Base-by-base conservation (phyloP, 2,329 filamentous ascomycete genomes). In the Elsinoe australis region DNA sequence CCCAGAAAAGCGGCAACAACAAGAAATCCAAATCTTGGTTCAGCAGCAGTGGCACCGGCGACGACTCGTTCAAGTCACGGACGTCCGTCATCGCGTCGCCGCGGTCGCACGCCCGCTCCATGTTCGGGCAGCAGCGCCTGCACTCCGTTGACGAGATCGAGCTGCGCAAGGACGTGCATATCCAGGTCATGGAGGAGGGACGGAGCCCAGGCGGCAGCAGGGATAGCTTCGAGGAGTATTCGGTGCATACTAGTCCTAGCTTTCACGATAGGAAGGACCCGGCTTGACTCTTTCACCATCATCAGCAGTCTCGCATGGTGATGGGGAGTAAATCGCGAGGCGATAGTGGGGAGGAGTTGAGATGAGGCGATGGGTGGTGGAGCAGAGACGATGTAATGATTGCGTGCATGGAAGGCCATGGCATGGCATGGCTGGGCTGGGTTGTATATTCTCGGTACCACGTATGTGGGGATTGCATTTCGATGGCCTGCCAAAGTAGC, bases 191-290 rank as follows among this genome's bases (percentile, higher is more conserved):
- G 24, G 45, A 48, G 24, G 45, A 48, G 32, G 45, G 45, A 77
- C 79, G 0, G 63, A 68, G 2, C 34, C 41, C 33, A 29, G 44
- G 34, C 26, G 42, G 5, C 31, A 24, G 38, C 10, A 36, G 33
- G 33, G 14, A 21, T 36, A 36, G 33, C 19, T 36, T 36, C 18
- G 33, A 36, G 5, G n/a, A 19, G 33, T n/a, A 10, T 3, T 15
- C n/a, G 12, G 5, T 17, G 33, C n/a, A 17, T n/a, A 17, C n/a
- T 15, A 36, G 33, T 36, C 33, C 33, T n/a, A 36, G 33, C 19
- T 17, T 36, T 14, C 12, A 17, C 5, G 33, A 44, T 24, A 32
- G 39, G 26, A 44, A 44, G 26, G 39, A 44, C 8, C 21, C 21
- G 39, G 17, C n/a, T 21, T 44, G 39, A 44, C 39, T 44, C 5